These are phyloP conservation scores for Cystofilobasidium bisporidii DNA, from an alignment of 768 basidiomycete species.

Conservation along the genomic window DNA sequence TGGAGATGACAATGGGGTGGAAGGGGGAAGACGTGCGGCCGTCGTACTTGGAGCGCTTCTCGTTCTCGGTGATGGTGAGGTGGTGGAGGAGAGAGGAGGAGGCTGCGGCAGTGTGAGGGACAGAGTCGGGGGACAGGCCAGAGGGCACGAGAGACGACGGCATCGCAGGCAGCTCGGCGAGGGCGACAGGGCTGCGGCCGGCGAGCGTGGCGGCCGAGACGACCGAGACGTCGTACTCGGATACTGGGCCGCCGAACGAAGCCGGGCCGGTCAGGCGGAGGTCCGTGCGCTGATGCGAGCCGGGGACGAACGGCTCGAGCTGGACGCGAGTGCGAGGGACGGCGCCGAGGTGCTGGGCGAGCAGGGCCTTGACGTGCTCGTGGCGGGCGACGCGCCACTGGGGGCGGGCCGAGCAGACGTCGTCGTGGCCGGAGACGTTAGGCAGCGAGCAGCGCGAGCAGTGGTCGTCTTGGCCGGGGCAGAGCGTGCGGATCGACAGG, in stretches of 20 bases:
- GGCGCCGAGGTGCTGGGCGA: neutral
- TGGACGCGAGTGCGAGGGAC: neutral
- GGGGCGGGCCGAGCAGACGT: slow-evolving; percentile 10
- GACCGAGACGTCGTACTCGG: slow-evolving; percentile 3
- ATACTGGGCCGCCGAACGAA: neutral
- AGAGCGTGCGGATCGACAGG: slow-evolving; percentile 6
- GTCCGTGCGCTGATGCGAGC: slow-evolving; percentile 1
- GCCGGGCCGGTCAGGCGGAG: neutral
- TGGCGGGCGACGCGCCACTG: slow-evolving; percentile 9
- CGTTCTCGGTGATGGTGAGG: neutral
- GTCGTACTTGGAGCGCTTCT: slow-evolving; percentile 13
- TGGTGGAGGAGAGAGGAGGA: slow-evolving; percentile 4
- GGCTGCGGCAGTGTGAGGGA: neutral
- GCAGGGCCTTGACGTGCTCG: slow-evolving; percentile 10
- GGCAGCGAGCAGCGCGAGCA: neutral
- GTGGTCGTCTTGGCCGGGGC: slow-evolving; percentile 12
- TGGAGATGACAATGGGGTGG: slow-evolving; percentile 6
- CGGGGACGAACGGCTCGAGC: slow-evolving; percentile 3
- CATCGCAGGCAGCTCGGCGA: neutral
- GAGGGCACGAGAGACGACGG: neutral
- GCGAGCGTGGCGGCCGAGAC: slow-evolving; percentile 10
- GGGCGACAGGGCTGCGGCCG: neutral
- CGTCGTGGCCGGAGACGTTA: slow-evolving; percentile 7
- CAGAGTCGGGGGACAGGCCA: neutral
- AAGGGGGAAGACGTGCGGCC: neutral